These are phyloP conservation scores for Obba rivulosa DNA, from an alignment of 768 basidiomycete species.

Conservation along the genomic window DNA sequence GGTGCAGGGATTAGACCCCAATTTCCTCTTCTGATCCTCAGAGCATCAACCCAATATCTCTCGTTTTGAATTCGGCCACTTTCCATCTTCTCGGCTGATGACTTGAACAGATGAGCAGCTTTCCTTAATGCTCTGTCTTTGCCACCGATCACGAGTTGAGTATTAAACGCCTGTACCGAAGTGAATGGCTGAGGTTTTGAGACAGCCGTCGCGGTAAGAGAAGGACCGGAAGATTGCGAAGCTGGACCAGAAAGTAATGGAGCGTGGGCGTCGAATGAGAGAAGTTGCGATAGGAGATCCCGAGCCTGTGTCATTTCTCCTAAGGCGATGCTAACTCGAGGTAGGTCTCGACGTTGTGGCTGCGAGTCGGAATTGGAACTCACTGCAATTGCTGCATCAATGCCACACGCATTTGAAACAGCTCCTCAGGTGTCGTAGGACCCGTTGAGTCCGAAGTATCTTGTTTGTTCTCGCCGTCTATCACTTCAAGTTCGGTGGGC, in stretches of 20 bases:
- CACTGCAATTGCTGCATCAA: constrained; percentile 70
- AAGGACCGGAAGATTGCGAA: constrained; percentile 3
- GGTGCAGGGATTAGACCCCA: constrained; percentile 82
- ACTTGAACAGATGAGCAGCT: constrained; percentile 65
- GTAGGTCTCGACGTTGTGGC: constrained; percentile 4
- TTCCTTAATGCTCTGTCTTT: constrained; percentile 79
- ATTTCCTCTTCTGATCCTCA: constrained; percentile 69
- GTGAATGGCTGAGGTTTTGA: constrained; percentile 58
- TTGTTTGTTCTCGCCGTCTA: constrained; percentile 26
- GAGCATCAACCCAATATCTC: constrained; percentile 77
- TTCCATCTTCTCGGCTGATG: constrained; percentile 67
- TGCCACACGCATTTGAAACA: constrained; percentile 68
- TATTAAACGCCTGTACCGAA: constrained; percentile 25
- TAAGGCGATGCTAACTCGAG: constrained; percentile 51
- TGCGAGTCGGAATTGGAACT: constrained; percentile 24
- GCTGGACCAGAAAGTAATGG: constrained; percentile 2
- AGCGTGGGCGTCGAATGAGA: constrained; percentile 29
- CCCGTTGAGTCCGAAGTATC: constrained; percentile 29
- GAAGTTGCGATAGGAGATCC: constrained; percentile 59
- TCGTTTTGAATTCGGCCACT: constrained; percentile 55
- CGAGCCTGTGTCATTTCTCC: constrained; percentile 78
- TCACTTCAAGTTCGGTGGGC: constrained; percentile 19
- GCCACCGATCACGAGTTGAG: constrained; percentile 51
- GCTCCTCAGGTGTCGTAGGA: constrained; percentile 68
- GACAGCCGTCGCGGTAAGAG: constrained; percentile 58